Base-by-base conservation (phyloP, 495 filamentous ascomycete species). In the Darksidea phi region DNA sequence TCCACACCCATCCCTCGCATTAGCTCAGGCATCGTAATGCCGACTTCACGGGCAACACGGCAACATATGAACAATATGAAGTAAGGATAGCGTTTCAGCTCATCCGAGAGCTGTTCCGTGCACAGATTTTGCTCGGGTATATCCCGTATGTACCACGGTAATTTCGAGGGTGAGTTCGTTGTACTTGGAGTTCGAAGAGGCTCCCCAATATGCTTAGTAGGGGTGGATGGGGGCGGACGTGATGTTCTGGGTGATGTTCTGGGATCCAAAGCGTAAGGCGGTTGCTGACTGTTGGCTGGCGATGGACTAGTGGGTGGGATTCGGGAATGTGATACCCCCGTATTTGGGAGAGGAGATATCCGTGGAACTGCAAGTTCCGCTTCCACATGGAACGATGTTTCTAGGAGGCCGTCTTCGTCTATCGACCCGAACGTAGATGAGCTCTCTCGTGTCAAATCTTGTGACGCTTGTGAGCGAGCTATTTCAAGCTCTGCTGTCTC, bases 91-190 rank as follows among this genome's bases (percentile, higher is more conserved):
- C 36, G 6, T 32, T 7, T 49, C 12, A 54, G n/a, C 6, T 25
- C 43, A 38, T 34, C 18, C 6, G 42, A 15, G n/a, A 58, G 48
- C 15, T 69, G 41, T 11, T 59, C 51, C 12, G 62, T 57, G 23
- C 62, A 66, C 0, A 69, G 51, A 24, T 59, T 50, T 32, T 66
- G 57, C 1, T 42, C 6, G 2, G 66, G 66, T 23, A 69, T 23
- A 15, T 66, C 32, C 5, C 57, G 63, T 20, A 69, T 54, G n/a
- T 58, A 46, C 20, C 62, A 47, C 15, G 53, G 42, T 13, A 59
- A 28, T 41, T 32, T 48, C 7, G 26, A 20, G 0, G 49, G 46
- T 4, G 55, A 59, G 20, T 56, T 21, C 32, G 17, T 8, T 5
- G 6, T 17, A 46, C 41, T 50, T 17, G 48, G 23, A 11, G 47